Evolutionary conservation across 2,329 filamentous ascomycete species (phyloP).

Genomic region (Stromatinia cepivora): DNA sequence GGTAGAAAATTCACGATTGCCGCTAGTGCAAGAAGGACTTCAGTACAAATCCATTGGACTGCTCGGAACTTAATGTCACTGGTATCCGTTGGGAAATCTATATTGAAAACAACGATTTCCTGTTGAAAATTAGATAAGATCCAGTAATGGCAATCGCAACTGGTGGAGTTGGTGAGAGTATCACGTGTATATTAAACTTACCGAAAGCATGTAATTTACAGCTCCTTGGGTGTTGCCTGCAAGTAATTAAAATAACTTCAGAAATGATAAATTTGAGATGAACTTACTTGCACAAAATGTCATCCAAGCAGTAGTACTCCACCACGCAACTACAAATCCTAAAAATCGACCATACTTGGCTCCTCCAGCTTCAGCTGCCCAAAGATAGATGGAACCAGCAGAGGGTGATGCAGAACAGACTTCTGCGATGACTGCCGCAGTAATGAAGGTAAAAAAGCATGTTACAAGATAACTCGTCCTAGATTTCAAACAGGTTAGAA

Average conservation of each 20-base stretch:
- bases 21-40: constrained; percentile 26
- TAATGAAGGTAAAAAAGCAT: constrained; percentile 28
- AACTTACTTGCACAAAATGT: constrained; percentile 26
- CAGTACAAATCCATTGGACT: constrained; percentile 27
- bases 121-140: background rate
- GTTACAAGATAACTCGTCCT: constrained; percentile 56
- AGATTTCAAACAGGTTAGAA: background rate
- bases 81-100: constrained; percentile 25
- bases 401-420: constrained; percentile 27
- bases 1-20: constrained; percentile 27
- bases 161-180: background rate
- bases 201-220: constrained; percentile 29
- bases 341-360: constrained; percentile 26
- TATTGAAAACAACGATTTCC: constrained; percentile 28
- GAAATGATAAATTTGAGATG: background rate
- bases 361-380: constrained; percentile 26
- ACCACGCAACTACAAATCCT: constrained; percentile 27
- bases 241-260: background rate
- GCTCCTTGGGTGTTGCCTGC: constrained; percentile 27
- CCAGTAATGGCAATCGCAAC: background rate
- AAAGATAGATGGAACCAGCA: constrained; percentile 29
- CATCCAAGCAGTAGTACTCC: constrained; percentile 29
- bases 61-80: constrained; percentile 26
- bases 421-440: constrained; percentile 27
- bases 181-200: constrained; percentile 19